phyloP scores from a whole-genome alignment of 139 green algal genomes.

The Closterium sp. region DNA sequence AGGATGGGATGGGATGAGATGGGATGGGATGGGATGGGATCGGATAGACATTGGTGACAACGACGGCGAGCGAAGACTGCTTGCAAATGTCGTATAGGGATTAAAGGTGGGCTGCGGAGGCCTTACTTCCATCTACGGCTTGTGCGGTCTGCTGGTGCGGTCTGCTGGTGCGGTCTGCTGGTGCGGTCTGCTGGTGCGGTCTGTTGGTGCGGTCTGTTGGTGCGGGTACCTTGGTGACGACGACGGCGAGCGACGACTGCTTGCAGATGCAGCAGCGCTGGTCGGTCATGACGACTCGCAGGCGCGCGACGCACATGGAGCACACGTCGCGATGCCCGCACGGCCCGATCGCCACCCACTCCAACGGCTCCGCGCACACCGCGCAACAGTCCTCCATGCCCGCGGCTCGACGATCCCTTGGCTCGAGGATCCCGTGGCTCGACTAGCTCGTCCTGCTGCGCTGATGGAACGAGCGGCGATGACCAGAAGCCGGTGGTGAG shows the following conservation, averaged over 20 bases:
- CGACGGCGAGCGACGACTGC: conserved; percentile 34
- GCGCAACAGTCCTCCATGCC: conserved; percentile 70
- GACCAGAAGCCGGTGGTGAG: neutral
- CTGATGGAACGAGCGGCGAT: neutral
- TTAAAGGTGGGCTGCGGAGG: too few relatives aligned
- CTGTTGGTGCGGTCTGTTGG: too few relatives aligned
- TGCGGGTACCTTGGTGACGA: conserved; percentile 53
- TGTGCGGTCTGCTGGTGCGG: too few relatives aligned
- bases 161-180: too few relatives aligned
- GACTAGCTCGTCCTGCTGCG: too few relatives aligned
- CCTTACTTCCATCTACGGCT: too few relatives aligned
- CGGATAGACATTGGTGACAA: conserved; percentile 42
- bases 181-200: too few relatives aligned
- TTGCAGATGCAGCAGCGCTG: conserved; percentile 83
- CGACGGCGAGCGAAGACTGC: conserved; percentile 34
- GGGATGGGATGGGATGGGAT: neutral
- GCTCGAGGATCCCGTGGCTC: too few relatives aligned
- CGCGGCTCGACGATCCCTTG: neutral
- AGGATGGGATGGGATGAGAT: neutral
- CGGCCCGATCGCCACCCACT: conserved; percentile 72
- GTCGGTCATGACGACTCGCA: conserved; percentile 86
- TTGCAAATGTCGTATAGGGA: too few relatives aligned
- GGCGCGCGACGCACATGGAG: conserved; percentile 66
- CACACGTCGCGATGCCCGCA: conserved; percentile 92
- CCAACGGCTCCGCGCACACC: conserved; percentile 83